phyloP scores from a whole-genome alignment of 2,329 filamentous ascomycete genomes.

The Curvularia hawaiiensis region DNA sequence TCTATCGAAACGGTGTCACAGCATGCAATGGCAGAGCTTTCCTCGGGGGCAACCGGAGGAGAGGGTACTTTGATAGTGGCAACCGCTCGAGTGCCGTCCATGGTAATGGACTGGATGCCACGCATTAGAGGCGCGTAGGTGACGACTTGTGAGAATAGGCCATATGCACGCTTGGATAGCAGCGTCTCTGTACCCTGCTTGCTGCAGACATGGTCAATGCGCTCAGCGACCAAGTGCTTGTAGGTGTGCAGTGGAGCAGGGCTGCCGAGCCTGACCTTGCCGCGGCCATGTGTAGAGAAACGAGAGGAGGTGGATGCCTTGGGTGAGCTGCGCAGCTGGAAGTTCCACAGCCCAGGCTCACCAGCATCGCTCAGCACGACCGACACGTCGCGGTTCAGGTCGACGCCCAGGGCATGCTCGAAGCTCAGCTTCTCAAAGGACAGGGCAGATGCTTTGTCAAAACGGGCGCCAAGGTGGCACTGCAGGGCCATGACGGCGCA shows the following conservation, averaged over 20 bases:
- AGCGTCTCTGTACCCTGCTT: constrained; percentile 1
- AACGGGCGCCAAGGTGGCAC: not conserved
- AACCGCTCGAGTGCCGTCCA: constrained; percentile 4
- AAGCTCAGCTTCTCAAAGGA: constrained; percentile 6
- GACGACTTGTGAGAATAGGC: constrained; percentile 4
- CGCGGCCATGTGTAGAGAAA: not conserved
- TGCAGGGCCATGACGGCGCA: constrained; percentile 6
- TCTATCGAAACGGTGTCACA: constrained; percentile 5
- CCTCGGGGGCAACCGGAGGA: not conserved
- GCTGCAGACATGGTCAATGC: not conserved
- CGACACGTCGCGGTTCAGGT: not conserved
- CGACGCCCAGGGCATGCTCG: constrained; percentile 2
- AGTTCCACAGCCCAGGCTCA: constrained; percentile 1
- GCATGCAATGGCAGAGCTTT: constrained; percentile 2
- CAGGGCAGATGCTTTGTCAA: not conserved
- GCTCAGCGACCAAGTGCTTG: constrained; percentile 1
- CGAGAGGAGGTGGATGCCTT: not conserved
- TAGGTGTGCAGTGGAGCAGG: constrained; percentile 2
- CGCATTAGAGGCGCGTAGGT: constrained; percentile 5
- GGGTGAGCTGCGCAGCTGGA: not conserved
- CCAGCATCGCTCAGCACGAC: constrained; percentile 6
- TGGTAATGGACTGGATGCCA: constrained; percentile 6
- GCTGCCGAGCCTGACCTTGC: not conserved
- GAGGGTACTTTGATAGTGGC: constrained; percentile 4
- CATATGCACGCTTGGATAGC: constrained; percentile 2